Conservation (phyloP, 768 basidiomycete genomes). For the Hygrocybe coccinea region DNA sequence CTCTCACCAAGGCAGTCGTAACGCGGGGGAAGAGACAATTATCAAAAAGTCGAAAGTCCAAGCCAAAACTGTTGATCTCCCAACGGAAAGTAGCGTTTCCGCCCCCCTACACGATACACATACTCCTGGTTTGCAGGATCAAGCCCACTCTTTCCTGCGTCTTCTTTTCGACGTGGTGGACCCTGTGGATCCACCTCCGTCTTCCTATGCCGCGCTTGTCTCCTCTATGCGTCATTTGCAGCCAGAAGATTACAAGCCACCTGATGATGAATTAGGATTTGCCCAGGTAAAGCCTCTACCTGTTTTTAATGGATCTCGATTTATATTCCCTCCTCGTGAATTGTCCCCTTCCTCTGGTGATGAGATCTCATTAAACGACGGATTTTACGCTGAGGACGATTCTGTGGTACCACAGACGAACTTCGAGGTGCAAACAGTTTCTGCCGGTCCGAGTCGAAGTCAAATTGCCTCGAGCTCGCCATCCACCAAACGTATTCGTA, state of each 20-base stretch:
- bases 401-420: too few relatives aligned
- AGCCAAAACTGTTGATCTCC: background rate
- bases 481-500: background rate
- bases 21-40: too few relatives aligned
- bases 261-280: background rate
- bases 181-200: background rate
- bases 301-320: background rate
- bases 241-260: background rate
- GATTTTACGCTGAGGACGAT: background rate
- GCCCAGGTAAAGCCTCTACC: background rate
- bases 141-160: background rate
- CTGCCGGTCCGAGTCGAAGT: background rate
- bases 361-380: background rate
- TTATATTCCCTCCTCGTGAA: background rate
- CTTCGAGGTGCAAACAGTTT: too few relatives aligned
- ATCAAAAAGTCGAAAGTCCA: background rate
- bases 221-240: background rate
- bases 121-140: background rate
- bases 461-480: background rate
- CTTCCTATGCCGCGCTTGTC: background rate
- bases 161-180: background rate
- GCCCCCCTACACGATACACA: background rate
- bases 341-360: background rate
- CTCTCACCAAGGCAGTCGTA: background rate
- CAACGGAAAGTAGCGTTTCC: background rate